Percentiles rank a stretch among this genome's conserved stretches.
Conservation (phyloP, 345 rosid genomes). For the Hibiscus tridactylites region DNA sequence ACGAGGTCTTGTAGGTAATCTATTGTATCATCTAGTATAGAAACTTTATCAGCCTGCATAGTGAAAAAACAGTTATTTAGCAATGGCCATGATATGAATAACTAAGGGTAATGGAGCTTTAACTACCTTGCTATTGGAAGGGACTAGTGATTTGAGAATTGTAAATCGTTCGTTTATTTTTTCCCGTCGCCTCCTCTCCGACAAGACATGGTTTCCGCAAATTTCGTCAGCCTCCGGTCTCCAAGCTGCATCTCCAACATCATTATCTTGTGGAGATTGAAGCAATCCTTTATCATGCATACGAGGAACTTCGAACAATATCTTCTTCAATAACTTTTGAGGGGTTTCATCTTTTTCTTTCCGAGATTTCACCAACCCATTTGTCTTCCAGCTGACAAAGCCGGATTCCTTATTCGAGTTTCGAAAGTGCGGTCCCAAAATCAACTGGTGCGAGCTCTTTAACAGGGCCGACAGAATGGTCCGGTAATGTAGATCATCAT, state of each 20-base stretch:
- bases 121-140: constrained; percentile 60
- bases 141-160: constrained; percentile 55
- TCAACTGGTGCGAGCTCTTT: constrained; percentile 53
- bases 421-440: constrained; percentile 37
- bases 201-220: constrained; percentile 27
- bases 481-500: constrained; percentile 56
- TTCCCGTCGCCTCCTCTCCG: constrained; percentile 44
- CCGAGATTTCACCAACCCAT: constrained; percentile 13
- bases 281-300: constrained; percentile 36
- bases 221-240: constrained; percentile 47
- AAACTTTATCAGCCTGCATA: constrained; percentile 61
- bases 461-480: constrained; percentile 53
- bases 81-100: background rate
- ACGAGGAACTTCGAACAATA: constrained; percentile 63
- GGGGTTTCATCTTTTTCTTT: constrained; percentile 20
- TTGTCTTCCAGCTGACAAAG: constrained; percentile 57
- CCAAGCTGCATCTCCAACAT: constrained; percentile 23
- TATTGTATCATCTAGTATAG: constrained; percentile 77
- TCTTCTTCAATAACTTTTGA: constrained; percentile 67
- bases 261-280: constrained; percentile 27
- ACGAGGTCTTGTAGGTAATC: constrained; percentile 62
- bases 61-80: constrained; percentile 5
- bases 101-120: background rate
- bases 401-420: constrained; percentile 45
- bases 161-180: constrained; percentile 45